phyloP scores from a whole-genome alignment of 345 rosid genomes.

The Alliaria petiolata region DNA sequence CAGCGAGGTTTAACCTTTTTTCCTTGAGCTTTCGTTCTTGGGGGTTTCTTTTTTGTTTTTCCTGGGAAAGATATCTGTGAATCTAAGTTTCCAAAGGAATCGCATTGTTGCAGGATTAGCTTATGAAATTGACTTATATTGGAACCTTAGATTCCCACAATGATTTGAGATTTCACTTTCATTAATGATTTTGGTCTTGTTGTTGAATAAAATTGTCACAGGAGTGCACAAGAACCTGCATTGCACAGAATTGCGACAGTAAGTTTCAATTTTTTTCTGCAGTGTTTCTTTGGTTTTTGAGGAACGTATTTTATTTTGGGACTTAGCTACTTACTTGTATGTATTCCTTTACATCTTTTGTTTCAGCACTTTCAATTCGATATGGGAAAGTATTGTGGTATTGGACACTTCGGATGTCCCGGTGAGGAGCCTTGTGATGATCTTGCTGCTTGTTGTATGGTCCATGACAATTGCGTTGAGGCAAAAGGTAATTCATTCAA shows the following conservation, averaged over 20 bases:
- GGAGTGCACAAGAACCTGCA: slow-evolving; percentile 76
- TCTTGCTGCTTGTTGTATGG: slow-evolving; percentile 88
- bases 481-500: slow-evolving; percentile 49
- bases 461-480: slow-evolving; percentile 80
- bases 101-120: background rate
- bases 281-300: background rate
- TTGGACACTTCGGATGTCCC: slow-evolving; percentile 86
- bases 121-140: background rate
- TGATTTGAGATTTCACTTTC: background rate
- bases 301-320: background rate
- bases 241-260: slow-evolving; percentile 73
- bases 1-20: slow-evolving; percentile 23
- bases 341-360: background rate
- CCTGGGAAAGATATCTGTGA: background rate
- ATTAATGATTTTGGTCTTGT: background rate
- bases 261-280: background rate
- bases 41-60: too few species aligned
- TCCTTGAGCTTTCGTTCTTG: background rate
- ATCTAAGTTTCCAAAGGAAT: slow-evolving; percentile 1
- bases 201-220: slow-evolving; percentile 14
- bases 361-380: slow-evolving; percentile 42
- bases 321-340: background rate
- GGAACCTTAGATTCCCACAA: background rate
- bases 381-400: slow-evolving; percentile 95
- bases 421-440: slow-evolving; percentile 97